Evolutionary conservation across 75 land plant genomes (phyloP), one percentile per base, ranked within the genome.

Genomic region (Cryptomeria japonica): DNA sequence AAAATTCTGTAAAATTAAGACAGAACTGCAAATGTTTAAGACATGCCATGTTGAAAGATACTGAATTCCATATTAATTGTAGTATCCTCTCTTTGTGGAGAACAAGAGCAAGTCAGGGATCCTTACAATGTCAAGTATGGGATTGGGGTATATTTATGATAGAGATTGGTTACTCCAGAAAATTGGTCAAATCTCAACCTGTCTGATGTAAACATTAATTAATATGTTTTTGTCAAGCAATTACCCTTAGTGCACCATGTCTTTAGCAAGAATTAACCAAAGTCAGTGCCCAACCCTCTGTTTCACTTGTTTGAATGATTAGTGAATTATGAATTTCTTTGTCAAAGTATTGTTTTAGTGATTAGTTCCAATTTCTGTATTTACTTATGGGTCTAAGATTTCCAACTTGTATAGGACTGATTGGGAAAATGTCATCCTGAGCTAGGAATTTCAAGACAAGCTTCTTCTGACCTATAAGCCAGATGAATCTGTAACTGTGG

Each of bases 361-460:
- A 82, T 44, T 8, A 44, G 32, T 46, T 44, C 5, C 32, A 25
- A 38, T 82, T 82, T 28, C 46, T 46, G 16, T n/a, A 72, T 80
- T 41, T 42, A 80, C 47, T 36, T 80, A 80, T 80, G 28, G 64
- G 80, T 36, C 19, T 36, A 78, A 38, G 80, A 16, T 78, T 78
- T 19, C 80, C 38, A 3, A 41, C n/a, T 44, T 80, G 83, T 44
- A 9, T 11, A 49, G 32, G 46, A 42, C 61, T 84, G 85, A 84
- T 58, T 49, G 49, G 76, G 34, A 61, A 86, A 68, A 72, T 37
- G 22, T 78, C 37, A 37, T 41, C 49, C 64, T 51, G 38, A n/a
- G 32, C n/a, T 84, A 93, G 94, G 95, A 94, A 61, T 91, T 88
- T 87, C 90, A 90, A 39, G 92, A 91, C 87, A 88, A 38, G 28